Conservation (phyloP, 73 alveolate genomes). For the Paramecium pentaurelia region DNA sequence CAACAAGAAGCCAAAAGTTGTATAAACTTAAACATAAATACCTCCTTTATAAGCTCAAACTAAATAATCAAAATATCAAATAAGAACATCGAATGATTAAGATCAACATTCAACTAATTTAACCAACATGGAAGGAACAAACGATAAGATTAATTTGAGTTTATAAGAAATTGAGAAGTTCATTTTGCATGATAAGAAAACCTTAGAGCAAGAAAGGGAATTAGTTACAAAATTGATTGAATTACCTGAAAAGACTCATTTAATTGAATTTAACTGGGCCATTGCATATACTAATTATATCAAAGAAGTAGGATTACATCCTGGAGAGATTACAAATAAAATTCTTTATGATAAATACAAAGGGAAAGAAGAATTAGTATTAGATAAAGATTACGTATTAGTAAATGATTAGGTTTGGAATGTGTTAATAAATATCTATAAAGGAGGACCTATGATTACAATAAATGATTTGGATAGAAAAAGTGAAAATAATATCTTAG, state of each 20-base stretch:
- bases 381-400: not conserved
- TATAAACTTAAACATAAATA: not conserved
- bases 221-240: not conserved
- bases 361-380: not conserved
- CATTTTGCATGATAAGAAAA: not conserved
- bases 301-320: not conserved
- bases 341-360: not conserved
- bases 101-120: not conserved
- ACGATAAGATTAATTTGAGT: not conserved
- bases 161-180: not conserved
- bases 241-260: not conserved
- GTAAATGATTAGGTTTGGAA: not conserved
- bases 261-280: slow-evolving; percentile 13
- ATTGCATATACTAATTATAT: not conserved
- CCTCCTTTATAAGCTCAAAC: not conserved
- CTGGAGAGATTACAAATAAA: not conserved
- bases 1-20: not conserved
- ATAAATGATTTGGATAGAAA: not conserved
- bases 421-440: not conserved
- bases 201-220: not conserved
- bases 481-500: not conserved
- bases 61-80: not conserved
- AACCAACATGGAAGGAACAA: not conserved
- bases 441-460: slow-evolving; percentile 2
- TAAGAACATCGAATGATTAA: not conserved